Conservation (phyloP, 2,329 filamentous ascomycete genomes). For the Talaromyces sp. region DNA sequence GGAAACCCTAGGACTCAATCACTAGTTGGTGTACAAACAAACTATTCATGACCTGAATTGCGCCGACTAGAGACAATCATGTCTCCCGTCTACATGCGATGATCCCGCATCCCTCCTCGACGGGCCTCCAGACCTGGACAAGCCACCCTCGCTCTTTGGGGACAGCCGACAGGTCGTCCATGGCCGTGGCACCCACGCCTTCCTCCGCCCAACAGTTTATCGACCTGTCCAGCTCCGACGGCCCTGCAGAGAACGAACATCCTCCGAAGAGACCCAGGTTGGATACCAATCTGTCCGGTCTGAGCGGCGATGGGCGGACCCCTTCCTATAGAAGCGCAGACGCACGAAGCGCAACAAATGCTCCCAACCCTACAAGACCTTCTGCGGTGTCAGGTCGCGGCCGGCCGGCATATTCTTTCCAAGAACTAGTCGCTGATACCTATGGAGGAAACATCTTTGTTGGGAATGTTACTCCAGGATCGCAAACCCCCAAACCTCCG, state of each 20-base stretch:
- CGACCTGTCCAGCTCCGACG: conserved; percentile 34
- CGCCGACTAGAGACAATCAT: conserved; percentile 31
- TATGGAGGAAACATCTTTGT: conserved; percentile 25
- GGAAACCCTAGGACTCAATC: neutral
- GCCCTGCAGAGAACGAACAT: conserved; percentile 33
- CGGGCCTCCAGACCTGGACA: conserved; percentile 39
- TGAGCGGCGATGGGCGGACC: conserved; percentile 25
- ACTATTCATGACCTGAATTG: conserved; percentile 9
- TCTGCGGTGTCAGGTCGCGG: conserved; percentile 32
- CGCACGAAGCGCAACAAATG: conserved; percentile 26
- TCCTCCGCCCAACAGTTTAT: conserved; percentile 30
- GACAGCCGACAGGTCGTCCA: conserved; percentile 29
- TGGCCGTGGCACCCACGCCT: conserved; percentile 25
- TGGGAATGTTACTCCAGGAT: conserved; percentile 24
- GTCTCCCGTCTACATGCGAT: conserved; percentile 40
- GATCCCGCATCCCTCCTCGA: conserved; percentile 39
- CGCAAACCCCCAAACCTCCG: conserved; percentile 26
- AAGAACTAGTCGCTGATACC: conserved; percentile 35
- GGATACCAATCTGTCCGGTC: conserved; percentile 29
- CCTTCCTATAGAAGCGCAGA: conserved; percentile 24
- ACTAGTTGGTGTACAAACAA: neutral
- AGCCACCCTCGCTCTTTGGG: conserved; percentile 33
- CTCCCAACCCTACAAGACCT: conserved; percentile 27
- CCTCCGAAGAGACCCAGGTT: conserved; percentile 36
- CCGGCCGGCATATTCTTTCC: conserved; percentile 40